Evolutionary conservation across 2,329 filamentous ascomycete species (phyloP), one percentile per base, ranked within the genome.

Genomic region (Microcyclospora pomicola): DNA sequence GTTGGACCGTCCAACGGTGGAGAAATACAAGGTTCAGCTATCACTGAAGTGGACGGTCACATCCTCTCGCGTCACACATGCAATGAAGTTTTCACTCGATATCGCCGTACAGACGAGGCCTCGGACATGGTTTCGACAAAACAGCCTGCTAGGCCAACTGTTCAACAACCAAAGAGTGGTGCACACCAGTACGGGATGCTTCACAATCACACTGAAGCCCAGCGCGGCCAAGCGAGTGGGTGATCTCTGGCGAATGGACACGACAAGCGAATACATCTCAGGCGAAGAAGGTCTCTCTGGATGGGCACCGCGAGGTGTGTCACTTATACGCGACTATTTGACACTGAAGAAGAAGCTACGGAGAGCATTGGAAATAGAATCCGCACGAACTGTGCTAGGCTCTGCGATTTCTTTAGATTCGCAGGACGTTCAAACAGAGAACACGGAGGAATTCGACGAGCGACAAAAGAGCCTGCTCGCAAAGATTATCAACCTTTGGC

Each of bases 221-320:
- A 79, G 84, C 6, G 86, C 86, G 2, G 86, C 93, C 36, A 95
- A 95, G 61, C 75, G 84, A 34, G 84, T 86, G 0, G 85, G 85
- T 2, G 91, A 98, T 56, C 68, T 98, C 10, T 98, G 91, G 91
- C 77, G 91, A 38, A 85, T 96, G 77, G 92, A 86, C 59, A 96
- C 87, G 12, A 80, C 84, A 42, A 82, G 93, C 52, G 85, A 93
- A 58, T 96, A 95, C 55, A 83, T 98, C 51, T 95, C 94, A 59
- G 91, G 91, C 39, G 87, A 98, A 61, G 91, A 98, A 59, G 72
- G 79, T 35, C 67, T 98, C 30, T 77, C 70, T 2, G 77, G 77
- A 40, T 98, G 91, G 91, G 77, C 79, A 6, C 88, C 91, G 2
- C 75, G 91, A 31, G 86, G 91, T 28, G 82, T 96, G 2, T 92